A percentile compares a stretch with the other conserved stretches of the same genome.
These are phyloP conservation scores for Lithospermum erythrorhizon DNA, from an alignment of 257 asterid genomes.

Conservation along the genomic window DNA sequence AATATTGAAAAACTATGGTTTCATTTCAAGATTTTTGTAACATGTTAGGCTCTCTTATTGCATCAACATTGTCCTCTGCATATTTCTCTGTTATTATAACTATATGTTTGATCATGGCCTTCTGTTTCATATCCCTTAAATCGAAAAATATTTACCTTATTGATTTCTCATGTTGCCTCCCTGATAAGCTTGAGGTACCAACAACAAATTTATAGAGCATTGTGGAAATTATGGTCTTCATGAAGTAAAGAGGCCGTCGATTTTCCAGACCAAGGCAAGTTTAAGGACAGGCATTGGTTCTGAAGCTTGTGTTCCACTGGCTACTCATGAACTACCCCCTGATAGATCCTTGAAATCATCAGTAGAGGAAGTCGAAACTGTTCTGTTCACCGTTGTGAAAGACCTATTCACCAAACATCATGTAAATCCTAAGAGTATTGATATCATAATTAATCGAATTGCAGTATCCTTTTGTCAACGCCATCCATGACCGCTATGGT, in stretches of 20 bases:
- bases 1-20: not conserved
- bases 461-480: slow-evolving; percentile 60
- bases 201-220: slow-evolving; percentile 25
- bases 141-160: slow-evolving; percentile 26
- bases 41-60: not conserved
- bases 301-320: slow-evolving; percentile 27
- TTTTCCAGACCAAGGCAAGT: slow-evolving; percentile 24
- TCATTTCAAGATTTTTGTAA: not conserved
- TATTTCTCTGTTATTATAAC: slow-evolving; percentile 14
- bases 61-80: slow-evolving; percentile 3
- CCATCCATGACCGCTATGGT: slow-evolving; percentile 52
- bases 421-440: slow-evolving; percentile 30
- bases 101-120: slow-evolving; percentile 12
- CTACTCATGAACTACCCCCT: slow-evolving; percentile 30
- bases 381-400: slow-evolving; percentile 30
- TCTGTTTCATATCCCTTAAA: slow-evolving; percentile 15
- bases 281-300: slow-evolving; percentile 29
- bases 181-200: slow-evolving; percentile 29
- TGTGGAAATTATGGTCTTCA: slow-evolving; percentile 12
- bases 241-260: slow-evolving; percentile 23
- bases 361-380: slow-evolving; percentile 25
- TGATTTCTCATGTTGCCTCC: slow-evolving; percentile 42
- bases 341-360: slow-evolving; percentile 17
- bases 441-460: slow-evolving; percentile 42
- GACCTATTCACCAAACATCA: slow-evolving; percentile 29